A percentile compares a stretch with the other conserved stretches of the same genome.
Conservation (phyloP, 345 rosid genomes). For the Odontarrhena argentea region DNA sequence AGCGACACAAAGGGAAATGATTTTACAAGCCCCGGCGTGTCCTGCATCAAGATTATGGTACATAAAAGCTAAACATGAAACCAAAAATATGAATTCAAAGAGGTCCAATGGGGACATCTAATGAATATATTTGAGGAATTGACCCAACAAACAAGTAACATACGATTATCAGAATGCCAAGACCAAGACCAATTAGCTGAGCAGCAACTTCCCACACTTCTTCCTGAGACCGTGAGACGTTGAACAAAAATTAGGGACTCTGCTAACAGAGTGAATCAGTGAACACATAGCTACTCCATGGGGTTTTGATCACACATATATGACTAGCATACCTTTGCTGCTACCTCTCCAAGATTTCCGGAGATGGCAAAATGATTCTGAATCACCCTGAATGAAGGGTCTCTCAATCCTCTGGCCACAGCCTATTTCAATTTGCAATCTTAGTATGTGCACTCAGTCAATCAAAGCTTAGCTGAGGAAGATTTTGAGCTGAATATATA, state of each 20-base stretch:
- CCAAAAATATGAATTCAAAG: neutral
- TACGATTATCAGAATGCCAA: conserved; percentile 89
- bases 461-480: neutral
- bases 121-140: conserved; percentile 10
- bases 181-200: conserved; percentile 81
- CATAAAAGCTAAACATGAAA: conserved; percentile 32
- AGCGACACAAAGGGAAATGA: conserved; percentile 64
- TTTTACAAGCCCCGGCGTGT: conserved; percentile 79
- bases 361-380: conserved; percentile 87
- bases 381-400: conserved; percentile 93
- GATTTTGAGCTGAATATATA: neutral
- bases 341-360: conserved; percentile 89
- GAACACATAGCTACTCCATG: conserved; percentile 10
- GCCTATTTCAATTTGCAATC: conserved; percentile 54
- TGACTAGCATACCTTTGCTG: conserved; percentile 76
- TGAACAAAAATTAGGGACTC: conserved; percentile 20
- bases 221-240: conserved; percentile 81
- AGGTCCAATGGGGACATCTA: conserved; percentile 2
- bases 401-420: conserved; percentile 91
- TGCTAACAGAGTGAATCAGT: conserved; percentile 13
- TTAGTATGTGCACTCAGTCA: conserved; percentile 1
- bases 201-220: conserved; percentile 99
- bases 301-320: conserved; percentile 10
- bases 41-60: conserved; percentile 54
- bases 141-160: conserved; percentile 26